Evolutionary conservation across 768 basidiomycete genomes (phyloP).

Genomic region (Imleria badia): DNA sequence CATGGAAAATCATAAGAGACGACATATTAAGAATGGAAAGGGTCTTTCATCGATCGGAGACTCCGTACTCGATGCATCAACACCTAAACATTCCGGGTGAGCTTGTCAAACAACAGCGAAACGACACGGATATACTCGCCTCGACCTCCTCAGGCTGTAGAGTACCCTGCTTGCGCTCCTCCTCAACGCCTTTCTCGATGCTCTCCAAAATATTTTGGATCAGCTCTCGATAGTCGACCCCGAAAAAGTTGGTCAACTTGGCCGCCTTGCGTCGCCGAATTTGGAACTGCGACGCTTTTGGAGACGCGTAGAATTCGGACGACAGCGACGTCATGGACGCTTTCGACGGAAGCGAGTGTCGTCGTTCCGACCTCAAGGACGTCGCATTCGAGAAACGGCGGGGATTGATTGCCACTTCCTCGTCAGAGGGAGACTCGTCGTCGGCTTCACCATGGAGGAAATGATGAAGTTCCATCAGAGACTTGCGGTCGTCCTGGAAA

Average conservation of each 20-base stretch:
- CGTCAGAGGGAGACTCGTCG: slow-evolving; percentile 24
- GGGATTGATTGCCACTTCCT: slow-evolving; percentile 12
- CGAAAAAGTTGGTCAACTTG: slow-evolving; percentile 86
- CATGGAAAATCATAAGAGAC: slow-evolving; percentile 2
- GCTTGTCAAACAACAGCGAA: not conserved
- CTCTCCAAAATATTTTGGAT: slow-evolving; percentile 78
- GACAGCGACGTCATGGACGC: slow-evolving; percentile 60
- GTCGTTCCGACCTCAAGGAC: slow-evolving; percentile 57
- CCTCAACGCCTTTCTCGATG: slow-evolving; percentile 72
- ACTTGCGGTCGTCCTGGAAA: slow-evolving; percentile 69
- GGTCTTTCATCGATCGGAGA: slow-evolving; percentile 28
- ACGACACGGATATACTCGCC: slow-evolving; percentile 42
- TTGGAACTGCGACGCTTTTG: slow-evolving; percentile 55
- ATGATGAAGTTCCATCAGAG: slow-evolving; percentile 72
- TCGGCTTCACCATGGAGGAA: slow-evolving; percentile 47
- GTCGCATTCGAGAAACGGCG: slow-evolving; percentile 35
- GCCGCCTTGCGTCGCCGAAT: slow-evolving; percentile 71
- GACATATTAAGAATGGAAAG: slow-evolving; percentile 6
- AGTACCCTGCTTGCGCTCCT: slow-evolving; percentile 63
- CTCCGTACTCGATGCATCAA: slow-evolving; percentile 38
- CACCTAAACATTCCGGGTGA: slow-evolving; percentile 40
- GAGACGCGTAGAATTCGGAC: slow-evolving; percentile 46
- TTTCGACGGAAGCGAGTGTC: slow-evolving; percentile 66
- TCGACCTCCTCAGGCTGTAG: slow-evolving; percentile 68
- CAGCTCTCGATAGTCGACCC: slow-evolving; percentile 78